Conservation (phyloP, 1,284 basidiomycete genomes). For the Veloboletus limbatus region DNA sequence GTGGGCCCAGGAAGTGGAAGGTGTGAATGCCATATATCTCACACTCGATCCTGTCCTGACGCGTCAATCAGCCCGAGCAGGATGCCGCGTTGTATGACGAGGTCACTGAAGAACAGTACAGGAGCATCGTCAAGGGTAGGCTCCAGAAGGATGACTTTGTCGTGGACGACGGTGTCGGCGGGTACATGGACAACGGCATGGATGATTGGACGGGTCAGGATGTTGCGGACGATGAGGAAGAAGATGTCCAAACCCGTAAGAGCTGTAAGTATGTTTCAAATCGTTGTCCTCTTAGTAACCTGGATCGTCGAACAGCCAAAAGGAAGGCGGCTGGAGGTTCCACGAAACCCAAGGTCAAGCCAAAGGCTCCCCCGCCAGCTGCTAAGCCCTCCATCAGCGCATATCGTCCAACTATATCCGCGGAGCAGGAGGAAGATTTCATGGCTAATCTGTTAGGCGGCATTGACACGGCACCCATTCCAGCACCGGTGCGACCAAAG, state of each 20-base stretch:
- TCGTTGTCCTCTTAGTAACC: not conserved
- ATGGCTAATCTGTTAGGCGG: constrained; percentile 74
- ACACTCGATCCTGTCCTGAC: constrained; percentile 14
- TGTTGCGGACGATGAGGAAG: constrained; percentile 42
- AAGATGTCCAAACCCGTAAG: constrained; percentile 32
- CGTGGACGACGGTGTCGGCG: constrained; percentile 88
- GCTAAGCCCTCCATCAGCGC: constrained; percentile 63
- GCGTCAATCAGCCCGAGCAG: constrained; percentile 48
- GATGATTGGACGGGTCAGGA: constrained; percentile 80
- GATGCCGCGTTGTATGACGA: constrained; percentile 86
- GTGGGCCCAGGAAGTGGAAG: constrained; percentile 49
- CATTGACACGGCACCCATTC: constrained; percentile 52
- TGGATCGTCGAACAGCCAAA: constrained; percentile 30
- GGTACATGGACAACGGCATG: constrained; percentile 95
- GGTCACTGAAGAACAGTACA: constrained; percentile 91
- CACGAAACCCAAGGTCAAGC: constrained; percentile 39
- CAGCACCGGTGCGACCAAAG: constrained; percentile 41
- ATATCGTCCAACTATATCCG: constrained; percentile 73
- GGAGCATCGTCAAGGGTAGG: constrained; percentile 78
- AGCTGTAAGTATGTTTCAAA: constrained; percentile 39
- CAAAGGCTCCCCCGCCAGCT: constrained; percentile 49
- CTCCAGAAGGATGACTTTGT: constrained; percentile 95
- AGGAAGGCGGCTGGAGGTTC: constrained; percentile 43
- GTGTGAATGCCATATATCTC: constrained; percentile 22
- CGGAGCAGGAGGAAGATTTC: constrained; percentile 81